Evolutionary conservation across 169 alveolate genomes (phyloP), one percentile per base, ranked within the genome.

Genomic region (Neospora caninum): DNA sequence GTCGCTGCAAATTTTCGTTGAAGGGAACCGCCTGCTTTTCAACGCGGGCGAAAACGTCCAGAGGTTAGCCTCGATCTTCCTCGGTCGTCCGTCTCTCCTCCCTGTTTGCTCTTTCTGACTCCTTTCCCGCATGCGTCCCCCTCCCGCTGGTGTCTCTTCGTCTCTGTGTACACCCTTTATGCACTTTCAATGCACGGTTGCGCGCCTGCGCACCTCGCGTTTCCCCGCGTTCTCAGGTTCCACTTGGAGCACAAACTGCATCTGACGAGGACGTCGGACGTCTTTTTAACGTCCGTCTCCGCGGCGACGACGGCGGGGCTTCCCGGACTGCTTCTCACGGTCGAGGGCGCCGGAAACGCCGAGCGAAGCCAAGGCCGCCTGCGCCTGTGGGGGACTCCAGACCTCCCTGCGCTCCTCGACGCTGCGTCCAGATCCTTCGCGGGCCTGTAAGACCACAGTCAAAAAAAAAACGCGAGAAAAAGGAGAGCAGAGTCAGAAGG

Each of bases 21-120:
- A 96, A 80, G 97, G 98, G 69, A 91, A 89, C 2, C 95, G 94
- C 80, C 94, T 96, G 34, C 96, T 97, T 54, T 92, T 97, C 93
- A 97, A 97, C 93, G 97, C 96, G 70, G 98, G 98, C 22, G 98
- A 97, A 87, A 97, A 97, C 94, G 92, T 93, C 39, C 98, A 97
- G 93, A 93, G 98, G 96, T 97, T 54, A 18, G 95, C 39, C 58
- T 2, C 25, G 45, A 2, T 84, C 54, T 13, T 49, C 58, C 58
- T 7, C 13, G 58, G 13, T 13, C 13, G 58, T 49, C 13, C 58
- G 4, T 49, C 58, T 49, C 58, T 49, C 58, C 58, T 13, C 13
- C 13, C 58, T 13, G 58, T 4, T 13, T 49, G 58, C 58, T 49
- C 13, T 13, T 49, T 4, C 58, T 13, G 58, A 7, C 58, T 49